Percentiles rank a stretch among this genome's conserved stretches.
These are phyloP conservation scores for Kodamaea arcana DNA, from an alignment of 1,139 yeast genomes.

Conservation along the genomic window DNA sequence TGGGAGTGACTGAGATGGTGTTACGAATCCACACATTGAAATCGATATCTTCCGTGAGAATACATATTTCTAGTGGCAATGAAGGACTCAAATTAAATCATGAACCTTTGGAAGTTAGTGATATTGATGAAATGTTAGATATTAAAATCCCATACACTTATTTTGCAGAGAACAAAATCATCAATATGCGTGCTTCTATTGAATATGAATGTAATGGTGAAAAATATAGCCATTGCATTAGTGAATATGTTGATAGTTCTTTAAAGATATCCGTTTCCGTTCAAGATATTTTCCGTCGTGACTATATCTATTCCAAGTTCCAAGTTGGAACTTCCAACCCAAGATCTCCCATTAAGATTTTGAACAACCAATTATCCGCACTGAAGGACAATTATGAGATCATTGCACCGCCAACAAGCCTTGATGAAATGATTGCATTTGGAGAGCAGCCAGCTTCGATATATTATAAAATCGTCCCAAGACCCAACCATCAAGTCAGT, in stretches of 20 bases:
- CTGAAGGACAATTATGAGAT: slow-evolving; percentile 37
- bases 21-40: slow-evolving; percentile 17
- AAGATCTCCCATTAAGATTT: slow-evolving; percentile 51
- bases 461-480: slow-evolving; percentile 48
- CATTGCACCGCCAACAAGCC: slow-evolving; percentile 10
- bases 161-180: slow-evolving; percentile 22
- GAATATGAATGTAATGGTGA: slow-evolving; percentile 24
- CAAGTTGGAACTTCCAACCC: slow-evolving; percentile 58
- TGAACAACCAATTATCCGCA: slow-evolving; percentile 39
- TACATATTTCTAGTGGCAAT: slow-evolving; percentile 15
- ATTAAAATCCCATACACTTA: slow-evolving; percentile 22
- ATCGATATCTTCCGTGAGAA: slow-evolving; percentile 11
- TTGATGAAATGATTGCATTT: slow-evolving; percentile 45
- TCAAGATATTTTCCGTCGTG: slow-evolving; percentile 63
- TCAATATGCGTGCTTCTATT: slow-evolving; percentile 28
- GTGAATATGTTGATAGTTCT: slow-evolving; percentile 43
- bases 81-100: slow-evolving; percentile 15
- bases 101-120: slow-evolving; percentile 2
- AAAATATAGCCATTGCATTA: slow-evolving; percentile 20
- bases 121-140: slow-evolving; percentile 2
- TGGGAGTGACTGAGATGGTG: slow-evolving; percentile 20
- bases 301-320: slow-evolving; percentile 60
- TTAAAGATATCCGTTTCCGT: slow-evolving; percentile 66
- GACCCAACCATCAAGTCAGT: slow-evolving; percentile 15
- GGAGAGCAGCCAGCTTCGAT: slow-evolving; percentile 68